A percentile compares a stretch with the other conserved stretches of the same genome.
phyloP scores from a whole-genome alignment of 768 basidiomycete genomes.

The Lentinula guzmanii region DNA sequence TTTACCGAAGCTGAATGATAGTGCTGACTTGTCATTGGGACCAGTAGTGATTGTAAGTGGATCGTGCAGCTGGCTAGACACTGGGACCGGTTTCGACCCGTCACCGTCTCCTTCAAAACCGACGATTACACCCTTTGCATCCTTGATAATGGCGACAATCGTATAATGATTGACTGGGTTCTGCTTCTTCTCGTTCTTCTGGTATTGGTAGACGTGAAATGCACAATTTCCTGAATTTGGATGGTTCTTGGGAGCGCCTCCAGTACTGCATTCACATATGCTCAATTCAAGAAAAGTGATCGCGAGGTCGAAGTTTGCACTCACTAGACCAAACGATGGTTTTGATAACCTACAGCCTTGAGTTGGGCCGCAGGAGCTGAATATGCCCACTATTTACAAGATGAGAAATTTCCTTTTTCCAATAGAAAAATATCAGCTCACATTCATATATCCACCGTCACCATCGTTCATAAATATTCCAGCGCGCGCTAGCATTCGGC shows the following conservation, averaged over 20 bases:
- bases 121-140: background rate
- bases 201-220: background rate
- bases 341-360: background rate
- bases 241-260: background rate
- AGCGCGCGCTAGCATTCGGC: background rate
- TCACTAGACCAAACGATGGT: background rate
- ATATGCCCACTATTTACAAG: background rate
- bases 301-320: background rate
- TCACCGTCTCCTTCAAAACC: background rate
- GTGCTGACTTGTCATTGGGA: background rate
- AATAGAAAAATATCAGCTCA: background rate
- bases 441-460: background rate
- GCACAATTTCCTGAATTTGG: background rate
- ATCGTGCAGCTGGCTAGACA: background rate
- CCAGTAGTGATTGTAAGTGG: background rate
- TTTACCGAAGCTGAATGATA: background rate
- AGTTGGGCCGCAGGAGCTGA: background rate
- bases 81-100: background rate
- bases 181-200: background rate
- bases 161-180: constrained; percentile 1
- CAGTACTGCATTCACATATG: background rate
- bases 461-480: background rate
- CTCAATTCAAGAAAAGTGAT: background rate
- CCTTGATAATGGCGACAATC: background rate
- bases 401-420: background rate